phyloP scores from a whole-genome alignment of 192 early-diverging fungal genomes.

The Bifiguratus adelaidae region DNA sequence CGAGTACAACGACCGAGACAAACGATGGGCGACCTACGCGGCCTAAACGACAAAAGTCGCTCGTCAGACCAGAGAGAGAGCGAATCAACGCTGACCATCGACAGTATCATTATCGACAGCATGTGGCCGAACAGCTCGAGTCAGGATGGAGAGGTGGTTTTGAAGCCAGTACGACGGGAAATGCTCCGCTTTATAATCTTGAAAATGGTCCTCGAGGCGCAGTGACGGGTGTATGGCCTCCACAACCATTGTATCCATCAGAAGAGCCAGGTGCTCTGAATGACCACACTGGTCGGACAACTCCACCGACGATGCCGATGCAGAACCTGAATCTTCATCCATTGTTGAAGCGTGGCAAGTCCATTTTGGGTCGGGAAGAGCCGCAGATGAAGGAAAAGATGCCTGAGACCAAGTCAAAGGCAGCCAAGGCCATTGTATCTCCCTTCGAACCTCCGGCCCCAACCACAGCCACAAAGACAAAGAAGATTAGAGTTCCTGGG shows the following conservation, averaged over 20 bases:
- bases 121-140: constrained; percentile 20
- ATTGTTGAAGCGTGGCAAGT: constrained; percentile 27
- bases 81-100: constrained; percentile 31
- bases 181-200: constrained; percentile 5
- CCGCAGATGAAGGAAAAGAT: constrained; percentile 12
- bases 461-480: too few relatives aligned
- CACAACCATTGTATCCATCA: too few relatives aligned
- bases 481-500: background rate
- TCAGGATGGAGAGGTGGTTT: constrained; percentile 1
- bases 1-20: too few relatives aligned
- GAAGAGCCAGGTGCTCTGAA: background rate
- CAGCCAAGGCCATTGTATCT: too few relatives aligned
- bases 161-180: constrained; percentile 10
- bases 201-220: constrained; percentile 11
- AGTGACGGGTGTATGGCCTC: too few relatives aligned
- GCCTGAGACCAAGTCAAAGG: too few relatives aligned
- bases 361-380: constrained; percentile 28
- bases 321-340: too few relatives aligned
- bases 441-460: too few relatives aligned
- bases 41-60: constrained; percentile 48
- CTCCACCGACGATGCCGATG: too few relatives aligned
- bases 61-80: constrained; percentile 58
- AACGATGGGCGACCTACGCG: too few relatives aligned
- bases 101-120: constrained; percentile 30
- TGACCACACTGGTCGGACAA: too few relatives aligned